A percentile compares a stretch with the other conserved stretches of the same genome.
phyloP scores from a whole-genome alignment of 768 basidiomycete genomes.

The Suillus discolor region DNA sequence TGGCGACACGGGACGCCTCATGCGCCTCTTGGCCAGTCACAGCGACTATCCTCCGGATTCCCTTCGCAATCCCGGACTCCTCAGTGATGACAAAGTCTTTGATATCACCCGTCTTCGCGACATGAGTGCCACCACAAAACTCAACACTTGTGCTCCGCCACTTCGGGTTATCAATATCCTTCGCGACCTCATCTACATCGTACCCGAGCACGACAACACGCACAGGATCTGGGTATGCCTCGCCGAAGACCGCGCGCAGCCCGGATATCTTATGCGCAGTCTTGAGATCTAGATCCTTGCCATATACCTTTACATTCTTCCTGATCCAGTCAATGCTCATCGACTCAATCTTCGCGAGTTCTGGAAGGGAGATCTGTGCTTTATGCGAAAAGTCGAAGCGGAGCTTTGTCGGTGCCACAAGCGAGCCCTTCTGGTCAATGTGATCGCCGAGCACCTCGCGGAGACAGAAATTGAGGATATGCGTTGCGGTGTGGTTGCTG shows the following conservation, averaged over 20 bases:
- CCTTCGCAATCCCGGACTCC: conserved; percentile 97
- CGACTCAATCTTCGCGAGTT: conserved; percentile 80
- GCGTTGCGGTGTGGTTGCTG: conserved; percentile 98
- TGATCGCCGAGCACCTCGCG: conserved; percentile 96
- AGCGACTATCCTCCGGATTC: conserved; percentile 91
- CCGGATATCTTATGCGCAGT: conserved; percentile 89
- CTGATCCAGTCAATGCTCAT: conserved; percentile 90
- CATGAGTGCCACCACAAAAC: conserved; percentile 99
- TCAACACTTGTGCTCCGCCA: conserved; percentile 94
- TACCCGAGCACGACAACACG: conserved; percentile 91
- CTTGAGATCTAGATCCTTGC: conserved; percentile 80
- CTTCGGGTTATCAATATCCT: conserved; percentile 85
- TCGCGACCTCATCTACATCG: conserved; percentile 81
- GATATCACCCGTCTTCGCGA: conserved; percentile 95
- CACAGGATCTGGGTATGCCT: conserved; percentile 97
- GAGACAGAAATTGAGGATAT: conserved; percentile 93
- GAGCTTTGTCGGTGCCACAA: conserved; percentile 93
- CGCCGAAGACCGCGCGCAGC: conserved; percentile 94
- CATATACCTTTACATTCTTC: conserved; percentile 85
- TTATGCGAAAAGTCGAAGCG: conserved; percentile 99
- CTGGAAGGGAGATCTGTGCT: conserved; percentile 72
- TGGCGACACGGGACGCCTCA: conserved; percentile 71
- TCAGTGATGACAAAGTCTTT: conserved; percentile 94
- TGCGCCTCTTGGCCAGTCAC: conserved; percentile 94
- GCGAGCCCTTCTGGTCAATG: conserved; percentile 96